These are phyloP conservation scores for Phytophthora pini DNA, from an alignment of 352 stramenopile species.

Conservation along the genomic window DNA sequence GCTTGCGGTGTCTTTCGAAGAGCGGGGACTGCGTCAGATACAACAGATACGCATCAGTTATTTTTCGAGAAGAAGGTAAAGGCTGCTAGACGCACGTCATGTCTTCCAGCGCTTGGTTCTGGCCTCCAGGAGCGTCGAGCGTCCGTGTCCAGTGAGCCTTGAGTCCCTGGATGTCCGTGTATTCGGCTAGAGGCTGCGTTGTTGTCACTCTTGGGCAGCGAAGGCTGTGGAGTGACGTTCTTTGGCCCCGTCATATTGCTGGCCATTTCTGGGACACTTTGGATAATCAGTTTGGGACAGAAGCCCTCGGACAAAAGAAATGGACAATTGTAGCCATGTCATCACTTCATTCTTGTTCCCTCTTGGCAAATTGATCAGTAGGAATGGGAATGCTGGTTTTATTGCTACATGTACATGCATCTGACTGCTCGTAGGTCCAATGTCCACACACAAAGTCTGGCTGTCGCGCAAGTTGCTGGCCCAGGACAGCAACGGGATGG, in stretches of 20 bases:
- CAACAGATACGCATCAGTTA: conserved; percentile 5
- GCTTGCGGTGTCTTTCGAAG: conserved; percentile 9
- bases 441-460: too few species aligned
- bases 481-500: too few species aligned
- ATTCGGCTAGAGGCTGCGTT: conserved; percentile 2
- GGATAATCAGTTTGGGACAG: conserved; percentile 1
- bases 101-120: conserved; percentile 13
- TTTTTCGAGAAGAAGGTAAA: not conserved
- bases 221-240: not conserved
- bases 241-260: conserved; percentile 3
- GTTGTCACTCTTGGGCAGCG: conserved; percentile 13
- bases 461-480: too few species aligned
- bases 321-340: conserved; percentile 8
- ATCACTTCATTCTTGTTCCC: conserved; percentile 3
- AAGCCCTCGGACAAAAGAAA: not conserved
- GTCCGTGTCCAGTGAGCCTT: not conserved
- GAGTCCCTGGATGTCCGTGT: not conserved
- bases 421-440: too few species aligned
- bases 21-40: conserved; percentile 7
- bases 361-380: too few species aligned
- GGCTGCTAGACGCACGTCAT: conserved; percentile 22
- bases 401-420: too few species aligned
- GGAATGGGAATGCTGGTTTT: too few species aligned
- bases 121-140: conserved; percentile 16
- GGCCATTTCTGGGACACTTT: conserved; percentile 12